A percentile compares a stretch with the other conserved stretches of the same genome.
phyloP scores from a whole-genome alignment of 768 basidiomycete genomes.

The Kwoniella newhampshirensis region DNA sequence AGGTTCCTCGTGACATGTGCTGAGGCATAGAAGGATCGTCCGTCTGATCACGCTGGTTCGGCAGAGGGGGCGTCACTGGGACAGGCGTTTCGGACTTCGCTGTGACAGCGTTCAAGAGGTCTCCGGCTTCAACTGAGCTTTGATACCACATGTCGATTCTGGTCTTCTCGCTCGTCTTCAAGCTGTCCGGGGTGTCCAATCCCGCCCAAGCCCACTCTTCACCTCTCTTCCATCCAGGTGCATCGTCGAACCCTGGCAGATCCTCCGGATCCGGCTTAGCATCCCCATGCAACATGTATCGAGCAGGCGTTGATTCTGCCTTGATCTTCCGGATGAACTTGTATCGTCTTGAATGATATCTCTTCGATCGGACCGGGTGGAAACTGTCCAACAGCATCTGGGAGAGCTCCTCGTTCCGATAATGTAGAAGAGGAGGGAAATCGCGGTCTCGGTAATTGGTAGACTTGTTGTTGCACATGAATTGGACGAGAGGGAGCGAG shows the following conservation, averaged over 20 bases:
- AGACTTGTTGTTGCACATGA: constrained; percentile 25
- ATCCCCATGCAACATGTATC: constrained; percentile 28
- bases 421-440: constrained; percentile 33
- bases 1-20: too few relatives aligned
- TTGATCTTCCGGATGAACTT: constrained; percentile 45
- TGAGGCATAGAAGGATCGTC: too few relatives aligned
- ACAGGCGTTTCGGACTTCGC: too few relatives aligned
- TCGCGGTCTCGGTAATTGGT: constrained; percentile 8
- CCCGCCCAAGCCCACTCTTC: constrained; percentile 28
- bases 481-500: constrained; percentile 8
- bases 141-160: constrained; percentile 16
- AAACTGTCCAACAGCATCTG: constrained; percentile 48
- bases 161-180: constrained; percentile 19
- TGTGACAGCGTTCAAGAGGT: too few relatives aligned
- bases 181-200: constrained; percentile 23
- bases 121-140: too few relatives aligned
- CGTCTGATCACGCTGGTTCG: too few relatives aligned
- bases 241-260: constrained; percentile 23
- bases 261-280: constrained; percentile 23
- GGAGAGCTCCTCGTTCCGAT: constrained; percentile 40
- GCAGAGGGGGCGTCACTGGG: too few relatives aligned
- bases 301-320: constrained; percentile 29
- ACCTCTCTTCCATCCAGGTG: constrained; percentile 25
- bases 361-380: constrained; percentile 41
- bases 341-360: constrained; percentile 45